A percentile compares a stretch with the other conserved stretches of the same genome.
Conservation (phyloP, 148 eudicot genomes). For the Chenopodium quinoa region DNA sequence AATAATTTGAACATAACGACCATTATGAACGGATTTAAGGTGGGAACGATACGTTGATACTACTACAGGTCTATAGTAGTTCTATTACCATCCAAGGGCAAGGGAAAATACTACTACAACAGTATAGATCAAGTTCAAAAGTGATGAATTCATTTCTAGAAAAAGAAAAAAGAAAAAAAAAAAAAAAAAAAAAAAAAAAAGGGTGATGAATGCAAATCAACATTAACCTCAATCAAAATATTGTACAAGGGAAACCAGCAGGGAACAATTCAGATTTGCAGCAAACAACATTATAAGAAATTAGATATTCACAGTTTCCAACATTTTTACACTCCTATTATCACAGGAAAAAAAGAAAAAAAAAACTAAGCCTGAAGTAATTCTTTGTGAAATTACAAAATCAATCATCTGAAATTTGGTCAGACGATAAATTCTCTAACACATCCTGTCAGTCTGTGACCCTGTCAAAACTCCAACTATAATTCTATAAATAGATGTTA, state of each 20-base stretch:
- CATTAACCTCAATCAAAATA: neutral
- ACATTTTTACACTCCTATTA: neutral
- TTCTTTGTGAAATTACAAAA: neutral
- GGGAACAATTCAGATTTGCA: neutral
- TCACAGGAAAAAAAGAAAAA: neutral
- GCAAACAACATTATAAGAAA: neutral
- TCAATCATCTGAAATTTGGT: constrained; percentile 5
- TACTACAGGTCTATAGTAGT: too few relatives aligned
- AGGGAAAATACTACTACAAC: neutral
- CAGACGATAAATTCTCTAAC: neutral
- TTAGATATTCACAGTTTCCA: neutral
- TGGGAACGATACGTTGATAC: too few relatives aligned
- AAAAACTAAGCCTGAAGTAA: neutral
- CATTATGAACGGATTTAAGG: too few relatives aligned
- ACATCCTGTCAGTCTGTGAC: neutral
- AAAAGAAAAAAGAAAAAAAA: too few relatives aligned
- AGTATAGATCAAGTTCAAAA: neutral
- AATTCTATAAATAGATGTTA: neutral
- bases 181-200: neutral
- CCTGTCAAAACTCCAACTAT: neutral
- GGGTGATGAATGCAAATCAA: neutral
- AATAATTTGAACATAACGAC: too few relatives aligned
- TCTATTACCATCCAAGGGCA: neutral
- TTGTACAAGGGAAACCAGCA: neutral
- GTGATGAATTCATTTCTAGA: neutral